Base-by-base conservation (phyloP, 1,284 basidiomycete species). In the Exsudoporus floridanus region DNA sequence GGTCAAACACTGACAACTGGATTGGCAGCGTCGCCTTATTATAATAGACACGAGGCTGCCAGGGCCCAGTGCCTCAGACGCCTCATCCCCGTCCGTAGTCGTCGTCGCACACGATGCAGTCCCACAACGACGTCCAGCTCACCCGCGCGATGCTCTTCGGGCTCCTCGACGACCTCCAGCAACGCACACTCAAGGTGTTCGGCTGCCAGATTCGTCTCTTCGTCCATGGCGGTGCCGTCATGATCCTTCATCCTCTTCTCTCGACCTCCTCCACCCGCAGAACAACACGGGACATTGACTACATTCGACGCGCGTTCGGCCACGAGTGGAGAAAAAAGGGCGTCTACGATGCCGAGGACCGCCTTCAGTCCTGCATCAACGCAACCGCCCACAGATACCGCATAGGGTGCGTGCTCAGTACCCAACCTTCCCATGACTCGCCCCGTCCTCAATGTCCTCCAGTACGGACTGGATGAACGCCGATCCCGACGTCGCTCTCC, bases 381-480 rank as follows among this genome's bases (percentile, higher is more conserved):
- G 71, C 70, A 28, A 86, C 83, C 3, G 84, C 85, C 0, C 54
- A 46, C 13, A 57, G 63, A 7, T 84, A 79, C 58, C 59, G 59
- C 7, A 64, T 87, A 7, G 84, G 85, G 66, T 69, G 47, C 47
- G 66, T 56, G 39, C 21, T 25, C 50, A 40, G 7, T 39, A 8
- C 25, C 30, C 50, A 5, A 8, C 30, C 21, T 16, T 9, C 35
- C 35, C 13, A 16, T 14, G 12, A 12, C 43, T 1, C 3, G 4
- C 4, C 9, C 4, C 13, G 18, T 49, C 37, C 60, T 58, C 23
- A 59, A 43, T 36, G 2, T 4, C 43, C 19, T n/a, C 13, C 23
- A 69, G 66, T 0, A 71, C 73, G 34, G 85, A 87, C 64, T 88
- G 85, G 85, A 85, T 87, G 84, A 87, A 87, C 53, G 77, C 80